Evolutionary conservation across 768 basidiomycete genomes (phyloP), one percentile per base, ranked within the genome.

Genomic region (Lactarius quietus): DNA sequence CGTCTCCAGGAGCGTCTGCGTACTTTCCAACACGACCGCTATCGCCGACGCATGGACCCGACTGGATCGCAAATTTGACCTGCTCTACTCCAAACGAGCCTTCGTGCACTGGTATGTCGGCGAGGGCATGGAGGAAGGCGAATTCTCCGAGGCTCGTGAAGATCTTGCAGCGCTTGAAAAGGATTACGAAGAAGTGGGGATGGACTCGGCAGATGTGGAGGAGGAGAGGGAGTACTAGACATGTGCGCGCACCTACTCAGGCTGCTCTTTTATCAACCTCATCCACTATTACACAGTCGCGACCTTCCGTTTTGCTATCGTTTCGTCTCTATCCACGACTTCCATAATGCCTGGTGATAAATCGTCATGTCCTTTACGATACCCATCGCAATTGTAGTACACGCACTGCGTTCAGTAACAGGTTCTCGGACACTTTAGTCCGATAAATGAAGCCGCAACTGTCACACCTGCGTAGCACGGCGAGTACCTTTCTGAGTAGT

Each of bases 91-190:
- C 57, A 85, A 80, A 75, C 80, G 79, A 67, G 80, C 80, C 33
- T 80, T 83, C 69, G 79, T 82, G 9, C 81, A 83, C 74, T 82
- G 83, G 84, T 85, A 91, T 75, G 87, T 88, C 66, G 86, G 88
- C 66, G 87, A 89, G 75, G 86, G 88, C 74, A 90, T 89, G 86
- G 86, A 89, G 76, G 87, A 89, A 84, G 96, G 96, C 76, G 96
- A 99, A 80, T 98, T 98, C 81, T 95, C 94, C 26, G 96, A 97
- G 81, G 96, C 96, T 28, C 89, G 96, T 67, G 96, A 99, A 80
- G 96, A 99, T 76, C 88, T 99, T 63, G 96, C 96, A 17, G 96
- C 96, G 17, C 87, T 99, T 59, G 96, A 98, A 83, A 97, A 94
- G 78, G 93, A 94, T 70, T 95, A 94, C 73, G 92, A 93, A 76